phyloP scores from a whole-genome alignment of 257 asterid species.

The Solanum bukasovii region DNA sequence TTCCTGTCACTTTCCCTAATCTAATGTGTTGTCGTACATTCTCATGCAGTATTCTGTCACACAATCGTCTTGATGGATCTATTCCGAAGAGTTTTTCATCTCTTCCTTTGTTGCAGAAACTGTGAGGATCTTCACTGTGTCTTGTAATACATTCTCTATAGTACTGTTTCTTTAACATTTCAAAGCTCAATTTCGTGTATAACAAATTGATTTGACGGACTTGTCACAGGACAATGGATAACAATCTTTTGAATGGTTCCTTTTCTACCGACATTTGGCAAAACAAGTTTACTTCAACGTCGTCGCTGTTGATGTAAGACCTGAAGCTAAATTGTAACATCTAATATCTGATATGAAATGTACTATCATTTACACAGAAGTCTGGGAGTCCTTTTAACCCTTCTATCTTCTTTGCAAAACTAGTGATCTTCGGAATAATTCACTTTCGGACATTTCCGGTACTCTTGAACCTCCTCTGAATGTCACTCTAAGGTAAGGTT shows the following conservation, averaged over 20 bases:
- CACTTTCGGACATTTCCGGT: conserved; percentile 50
- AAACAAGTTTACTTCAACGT: conserved; percentile 42
- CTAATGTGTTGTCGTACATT: neutral
- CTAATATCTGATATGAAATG: neutral
- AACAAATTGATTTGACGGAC: neutral
- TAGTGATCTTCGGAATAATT: conserved; percentile 74
- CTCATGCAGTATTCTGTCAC: conserved; percentile 59
- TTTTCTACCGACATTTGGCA: conserved; percentile 76
- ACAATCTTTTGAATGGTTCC: conserved; percentile 71
- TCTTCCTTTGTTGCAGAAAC: conserved; percentile 66
- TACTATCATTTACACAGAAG: neutral
- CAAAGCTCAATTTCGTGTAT: neutral
- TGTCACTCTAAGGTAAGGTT: conserved; percentile 63
- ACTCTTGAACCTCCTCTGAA: conserved; percentile 27
- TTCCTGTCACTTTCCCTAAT: neutral
- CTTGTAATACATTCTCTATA: neutral
- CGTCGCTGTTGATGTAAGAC: conserved; percentile 61
- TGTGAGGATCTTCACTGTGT: conserved; percentile 42
- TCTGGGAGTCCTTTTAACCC: neutral
- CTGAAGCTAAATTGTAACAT: neutral
- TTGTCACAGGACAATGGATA: conserved; percentile 60
- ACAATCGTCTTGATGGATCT: conserved; percentile 65
- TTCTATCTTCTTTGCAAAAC: conserved; percentile 1
- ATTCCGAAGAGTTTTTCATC: conserved; percentile 66
- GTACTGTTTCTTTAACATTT: neutral